Base-by-base conservation (phyloP, 2,329 filamentous ascomycete species). In the Trichophyton equinum region DNA sequence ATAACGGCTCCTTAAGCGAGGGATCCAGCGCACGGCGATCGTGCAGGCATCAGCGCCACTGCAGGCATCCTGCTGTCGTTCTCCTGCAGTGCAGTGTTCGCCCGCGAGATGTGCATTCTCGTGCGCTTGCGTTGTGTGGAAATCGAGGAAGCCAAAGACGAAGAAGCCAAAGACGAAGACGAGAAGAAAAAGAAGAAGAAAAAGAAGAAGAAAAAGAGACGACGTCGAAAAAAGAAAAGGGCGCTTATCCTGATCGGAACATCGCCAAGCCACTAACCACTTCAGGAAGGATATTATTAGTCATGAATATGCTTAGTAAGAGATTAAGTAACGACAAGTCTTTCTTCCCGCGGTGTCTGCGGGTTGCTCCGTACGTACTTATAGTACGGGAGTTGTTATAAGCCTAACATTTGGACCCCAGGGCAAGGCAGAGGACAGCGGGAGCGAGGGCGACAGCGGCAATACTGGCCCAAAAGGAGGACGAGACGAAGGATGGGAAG, bases 1-100 rank as follows among this genome's bases (percentile, higher is more conserved):
- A 55, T 55, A 55, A 55, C 49, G 30, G 49, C 49, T 55, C 30
- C 30, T 33, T 55, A 55, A 55, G 49, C 49, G 49, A 55, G n/a
- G 49, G 49, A 27, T 55, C 49, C 49, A 55, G 49, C 49, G 15
- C 49, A 55, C 11, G 49, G 49, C 49, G 49, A 55, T 55, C 49
- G 27, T 20, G n/a, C 49, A 55, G 49, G 49, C 27, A 55, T 55
- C 49, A 36, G 30, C 49, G 49, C 49, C 49, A 55, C 49, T 36
- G 49, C 49, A 55, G 27, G 49, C 27, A 55, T 55, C 15, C 7
- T 20, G 30, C 27, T 36, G 15, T 6, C n/a, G 20, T 13, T 20
- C 13, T 36, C 27, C 1, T 22, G 44, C 8, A n/a, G n/a, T n/a
- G n/a, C n/a, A 9, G 8, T 47, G n/a, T 22, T 49, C 8, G 46